Evolutionary conservation across 176 grass and related monocot species (phyloP).

Genomic region (Dendrocalamus sinicus): DNA sequence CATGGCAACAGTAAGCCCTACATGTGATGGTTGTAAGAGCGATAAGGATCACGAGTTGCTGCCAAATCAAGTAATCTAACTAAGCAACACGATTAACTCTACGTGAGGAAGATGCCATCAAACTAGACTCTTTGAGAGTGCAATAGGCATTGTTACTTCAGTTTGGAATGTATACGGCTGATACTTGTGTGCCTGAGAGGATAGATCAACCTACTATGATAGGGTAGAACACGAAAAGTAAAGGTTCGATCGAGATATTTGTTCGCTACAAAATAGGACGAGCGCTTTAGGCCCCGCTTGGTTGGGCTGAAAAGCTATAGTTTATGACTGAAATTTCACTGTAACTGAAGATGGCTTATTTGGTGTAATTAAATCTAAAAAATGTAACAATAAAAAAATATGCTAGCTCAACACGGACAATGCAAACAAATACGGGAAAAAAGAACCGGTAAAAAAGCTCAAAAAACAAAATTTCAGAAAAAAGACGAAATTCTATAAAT

Average conservation of each 20-base stretch:
- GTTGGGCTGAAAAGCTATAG: too few species aligned
- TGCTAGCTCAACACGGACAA: too few species aligned
- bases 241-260: neutral
- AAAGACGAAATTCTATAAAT: too few species aligned
- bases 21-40: neutral
- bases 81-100: neutral
- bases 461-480: too few species aligned
- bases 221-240: neutral
- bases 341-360: too few species aligned
- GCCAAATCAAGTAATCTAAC: neutral
- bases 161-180: neutral
- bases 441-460: too few species aligned
- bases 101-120: neutral
- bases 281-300: too few species aligned
- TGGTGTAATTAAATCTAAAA: too few species aligned
- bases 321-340: too few species aligned
- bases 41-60: neutral
- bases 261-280: neutral
- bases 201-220: neutral
- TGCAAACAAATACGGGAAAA: too few species aligned
- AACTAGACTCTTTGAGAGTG: neutral
- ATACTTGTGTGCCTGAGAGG: neutral
- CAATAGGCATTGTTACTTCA: neutral
- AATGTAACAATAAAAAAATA: too few species aligned
- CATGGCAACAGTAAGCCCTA: neutral